A percentile compares a stretch with the other conserved stretches of the same genome.
phyloP scores from a whole-genome alignment of 75 land plant species.

The Selaginella moellendorffii region DNA sequence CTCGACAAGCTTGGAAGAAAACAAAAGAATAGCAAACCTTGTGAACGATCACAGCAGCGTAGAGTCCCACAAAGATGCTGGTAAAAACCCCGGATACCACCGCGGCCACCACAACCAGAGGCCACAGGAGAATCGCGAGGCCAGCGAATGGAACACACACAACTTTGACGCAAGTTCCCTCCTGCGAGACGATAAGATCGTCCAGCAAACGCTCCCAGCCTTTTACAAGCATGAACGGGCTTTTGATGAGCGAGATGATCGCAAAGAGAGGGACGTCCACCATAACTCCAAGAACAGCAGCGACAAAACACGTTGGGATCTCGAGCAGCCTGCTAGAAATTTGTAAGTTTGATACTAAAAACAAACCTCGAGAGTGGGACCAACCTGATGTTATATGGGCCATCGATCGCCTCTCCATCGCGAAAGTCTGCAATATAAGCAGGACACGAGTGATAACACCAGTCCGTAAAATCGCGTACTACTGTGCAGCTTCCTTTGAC shows the following conservation, averaged over 20 bases:
- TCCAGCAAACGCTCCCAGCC: conserved; percentile 68
- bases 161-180: conserved; percentile 77
- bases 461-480: conserved; percentile 60
- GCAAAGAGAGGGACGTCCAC: conserved; percentile 47
- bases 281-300: conserved; percentile 34
- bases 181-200: conserved; percentile 48
- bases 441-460: conserved; percentile 48
- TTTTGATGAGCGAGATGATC: conserved; percentile 47
- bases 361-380: no score
- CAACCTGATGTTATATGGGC: conserved; percentile 45
- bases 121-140: conserved; percentile 76
- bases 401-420: conserved; percentile 22
- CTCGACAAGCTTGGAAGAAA: background rate
- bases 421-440: conserved; percentile 51
- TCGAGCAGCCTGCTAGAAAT: conserved; percentile 31
- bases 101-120: conserved; percentile 50
- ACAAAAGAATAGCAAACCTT: conserved; percentile 36
- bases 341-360: background rate
- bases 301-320: conserved; percentile 52
- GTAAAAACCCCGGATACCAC: conserved; percentile 33
- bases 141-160: conserved; percentile 91
- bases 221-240: conserved; percentile 73
- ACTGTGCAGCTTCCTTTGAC: conserved; percentile 72
- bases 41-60: conserved; percentile 61
- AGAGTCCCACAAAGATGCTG: conserved; percentile 57